Evolutionary conservation across 176 grass and related monocot genomes (phyloP).

Genomic region (Otatea glauca): DNA sequence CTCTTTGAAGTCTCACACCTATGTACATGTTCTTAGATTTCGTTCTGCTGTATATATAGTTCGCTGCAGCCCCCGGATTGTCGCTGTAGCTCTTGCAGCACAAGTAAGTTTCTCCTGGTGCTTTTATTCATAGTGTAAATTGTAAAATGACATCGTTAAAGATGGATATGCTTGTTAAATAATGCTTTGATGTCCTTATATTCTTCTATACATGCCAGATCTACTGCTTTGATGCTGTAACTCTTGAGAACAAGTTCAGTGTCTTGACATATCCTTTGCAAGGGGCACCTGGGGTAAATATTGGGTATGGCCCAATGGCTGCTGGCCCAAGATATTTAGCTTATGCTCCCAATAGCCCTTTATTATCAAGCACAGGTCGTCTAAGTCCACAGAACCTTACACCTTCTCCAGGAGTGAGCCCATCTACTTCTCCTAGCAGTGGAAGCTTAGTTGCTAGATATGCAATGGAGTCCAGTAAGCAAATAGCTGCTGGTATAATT

Average conservation of each 20-base stretch:
- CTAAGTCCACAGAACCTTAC: conserved; percentile 97
- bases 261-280: conserved; percentile 93
- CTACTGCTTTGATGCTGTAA: conserved; percentile 99
- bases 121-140: conserved; percentile 35
- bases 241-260: conserved; percentile 94
- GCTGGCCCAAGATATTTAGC: conserved; percentile 96
- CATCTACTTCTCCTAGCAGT: conserved; percentile 91
- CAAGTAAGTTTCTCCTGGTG: conserved; percentile 71
- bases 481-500: conserved; percentile 91
- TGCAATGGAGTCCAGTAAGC: conserved; percentile 99
- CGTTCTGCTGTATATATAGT: conserved; percentile 98
- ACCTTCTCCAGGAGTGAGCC: conserved; percentile 95
- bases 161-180: background rate
- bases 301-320: conserved; percentile 95
- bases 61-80: conserved; percentile 87
- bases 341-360: conserved; percentile 83
- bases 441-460: conserved; percentile 99
- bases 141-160: background rate
- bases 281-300: conserved; percentile 79
- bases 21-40: conserved; percentile 92
- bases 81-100: conserved; percentile 94
- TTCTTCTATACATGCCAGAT: conserved; percentile 61
- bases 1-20: conserved; percentile 90
- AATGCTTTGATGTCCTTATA: conserved; percentile 24
- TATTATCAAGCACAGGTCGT: conserved; percentile 82